A percentile compares a stretch with the other conserved stretches of the same genome.
These are phyloP conservation scores for Cryptococcus sp. DNA, from an alignment of 1,284 basidiomycete species.

Conservation along the genomic window DNA sequence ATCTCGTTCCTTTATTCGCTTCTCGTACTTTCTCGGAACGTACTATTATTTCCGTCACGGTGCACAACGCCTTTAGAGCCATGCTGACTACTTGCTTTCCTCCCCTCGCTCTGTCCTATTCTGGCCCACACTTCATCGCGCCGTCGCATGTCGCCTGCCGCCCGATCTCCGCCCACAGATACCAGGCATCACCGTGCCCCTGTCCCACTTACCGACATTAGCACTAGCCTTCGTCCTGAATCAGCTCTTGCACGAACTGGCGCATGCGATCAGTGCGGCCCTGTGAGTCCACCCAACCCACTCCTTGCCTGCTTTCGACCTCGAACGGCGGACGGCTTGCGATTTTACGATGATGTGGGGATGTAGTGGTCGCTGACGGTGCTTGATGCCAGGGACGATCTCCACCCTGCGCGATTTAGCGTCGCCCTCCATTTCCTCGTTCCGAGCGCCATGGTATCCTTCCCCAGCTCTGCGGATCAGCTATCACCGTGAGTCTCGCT, in stretches of 20 bases:
- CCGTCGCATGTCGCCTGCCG: not conserved
- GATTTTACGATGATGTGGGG: not conserved
- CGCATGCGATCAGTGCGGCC: constrained; percentile 46
- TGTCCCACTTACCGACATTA: constrained; percentile 45
- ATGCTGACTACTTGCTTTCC: too few species aligned
- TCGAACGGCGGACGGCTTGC: not conserved
- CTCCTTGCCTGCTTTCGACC: not conserved
- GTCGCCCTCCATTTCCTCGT: constrained; percentile 37
- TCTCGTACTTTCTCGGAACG: too few species aligned
- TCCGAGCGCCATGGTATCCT: constrained; percentile 44
- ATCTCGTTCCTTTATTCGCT: too few species aligned
- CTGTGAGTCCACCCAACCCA: constrained; percentile 23
- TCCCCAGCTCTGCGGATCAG: constrained; percentile 36
- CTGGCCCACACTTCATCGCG: too few species aligned
- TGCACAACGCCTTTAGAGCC: too few species aligned
- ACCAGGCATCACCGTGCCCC: constrained; percentile 48
- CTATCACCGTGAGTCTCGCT: constrained; percentile 26
- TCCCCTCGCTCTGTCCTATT: too few species aligned
- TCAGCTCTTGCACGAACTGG: constrained; percentile 49
- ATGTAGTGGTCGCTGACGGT: not conserved
- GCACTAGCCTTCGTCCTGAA: constrained; percentile 42
- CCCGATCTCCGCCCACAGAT: constrained; percentile 30
- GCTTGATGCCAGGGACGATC: constrained; percentile 35
- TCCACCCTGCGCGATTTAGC: constrained; percentile 33
- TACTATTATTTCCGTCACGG: too few species aligned